Conservation (phyloP, 352 stramenopile genomes). For the Phytophthora constricta region DNA sequence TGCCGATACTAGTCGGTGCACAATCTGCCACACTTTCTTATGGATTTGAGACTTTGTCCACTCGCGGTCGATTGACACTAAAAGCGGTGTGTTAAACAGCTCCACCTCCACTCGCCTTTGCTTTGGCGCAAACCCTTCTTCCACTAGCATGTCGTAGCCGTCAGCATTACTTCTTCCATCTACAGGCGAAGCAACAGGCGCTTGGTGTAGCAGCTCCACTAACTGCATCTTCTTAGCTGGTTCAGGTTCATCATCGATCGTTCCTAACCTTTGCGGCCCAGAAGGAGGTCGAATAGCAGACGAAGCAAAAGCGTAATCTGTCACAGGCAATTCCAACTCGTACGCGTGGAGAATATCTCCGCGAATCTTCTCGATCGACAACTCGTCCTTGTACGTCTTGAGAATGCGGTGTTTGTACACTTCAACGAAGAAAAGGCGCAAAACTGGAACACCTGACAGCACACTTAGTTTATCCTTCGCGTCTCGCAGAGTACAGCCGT, state of each 20-base stretch:
- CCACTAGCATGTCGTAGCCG: constrained; percentile 37
- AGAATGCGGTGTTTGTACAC: constrained; percentile 75
- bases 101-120: constrained; percentile 77
- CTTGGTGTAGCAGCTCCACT: constrained; percentile 76
- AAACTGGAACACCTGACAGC: constrained; percentile 49
- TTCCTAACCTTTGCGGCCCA: constrained; percentile 30
- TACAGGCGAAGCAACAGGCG: constrained; percentile 62
- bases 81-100: constrained; percentile 76
- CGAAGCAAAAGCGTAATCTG: constrained; percentile 75
- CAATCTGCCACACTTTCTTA: constrained; percentile 79
- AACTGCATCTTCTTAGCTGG: constrained; percentile 62
- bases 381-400: constrained; percentile 51
- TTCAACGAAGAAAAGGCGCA: constrained; percentile 74
- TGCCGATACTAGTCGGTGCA: constrained; percentile 72
- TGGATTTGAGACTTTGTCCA: constrained; percentile 79
- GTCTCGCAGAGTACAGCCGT: constrained; percentile 55
- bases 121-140: constrained; percentile 53
- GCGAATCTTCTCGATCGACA: constrained; percentile 54
- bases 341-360: constrained; percentile 84
- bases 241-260: constrained; percentile 19
- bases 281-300: constrained; percentile 51
- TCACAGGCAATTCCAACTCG: constrained; percentile 82
- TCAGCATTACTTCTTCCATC: constrained; percentile 41
- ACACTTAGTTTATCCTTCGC: constrained; percentile 66
- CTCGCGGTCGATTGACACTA: constrained; percentile 68